phyloP scores from a whole-genome alignment of 83 land plant species.

The Thuja plicata region DNA sequence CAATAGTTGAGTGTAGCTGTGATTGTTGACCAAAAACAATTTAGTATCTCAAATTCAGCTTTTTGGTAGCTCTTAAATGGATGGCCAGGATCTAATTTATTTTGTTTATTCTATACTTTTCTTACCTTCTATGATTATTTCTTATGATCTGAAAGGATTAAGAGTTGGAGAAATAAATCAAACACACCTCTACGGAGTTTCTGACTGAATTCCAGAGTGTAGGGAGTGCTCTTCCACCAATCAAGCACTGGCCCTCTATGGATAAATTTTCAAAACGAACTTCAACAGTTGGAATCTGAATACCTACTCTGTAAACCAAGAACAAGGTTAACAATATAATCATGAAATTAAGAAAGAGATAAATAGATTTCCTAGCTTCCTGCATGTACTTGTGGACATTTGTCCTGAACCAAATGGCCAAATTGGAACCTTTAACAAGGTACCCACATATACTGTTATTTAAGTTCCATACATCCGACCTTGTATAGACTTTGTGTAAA shows the following conservation, averaged over 20 bases:
- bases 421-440: too few species aligned
- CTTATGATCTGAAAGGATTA: too few species aligned
- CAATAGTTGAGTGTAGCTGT: too few species aligned
- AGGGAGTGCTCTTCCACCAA: constrained; percentile 74
- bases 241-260: constrained; percentile 63
- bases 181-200: constrained; percentile 43
- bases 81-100: too few species aligned
- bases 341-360: neutral
- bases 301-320: constrained; percentile 58
- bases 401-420: neutral
- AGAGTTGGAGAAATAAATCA: neutral
- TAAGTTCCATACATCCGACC: neutral
- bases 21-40: too few species aligned
- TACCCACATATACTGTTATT: too few species aligned
- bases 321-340: neutral
- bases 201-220: constrained; percentile 60
- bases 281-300: constrained; percentile 74
- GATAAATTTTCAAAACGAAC: constrained; percentile 72
- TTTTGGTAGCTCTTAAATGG: too few species aligned
- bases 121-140: too few species aligned
- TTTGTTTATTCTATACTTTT: too few species aligned
- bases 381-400: neutral
- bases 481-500: neutral
- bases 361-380: neutral
- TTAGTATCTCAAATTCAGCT: too few species aligned